Conservation (phyloP, 2,329 filamentous ascomycete genomes). For the Coleophoma cylindrospora region DNA sequence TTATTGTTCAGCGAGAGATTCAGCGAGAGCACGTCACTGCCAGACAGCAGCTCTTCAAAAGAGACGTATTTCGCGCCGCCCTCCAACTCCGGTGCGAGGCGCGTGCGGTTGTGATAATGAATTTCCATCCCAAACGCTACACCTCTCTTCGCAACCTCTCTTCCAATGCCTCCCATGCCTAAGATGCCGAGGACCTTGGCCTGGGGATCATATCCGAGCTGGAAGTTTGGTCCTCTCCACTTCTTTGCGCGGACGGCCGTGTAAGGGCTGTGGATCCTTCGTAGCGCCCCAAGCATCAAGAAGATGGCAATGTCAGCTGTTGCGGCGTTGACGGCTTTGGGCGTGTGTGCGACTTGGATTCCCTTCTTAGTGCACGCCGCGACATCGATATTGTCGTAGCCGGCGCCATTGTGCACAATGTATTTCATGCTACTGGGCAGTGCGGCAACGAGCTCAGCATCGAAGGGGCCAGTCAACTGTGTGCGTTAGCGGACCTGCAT, state of each 20-base stretch:
- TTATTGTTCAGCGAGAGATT: slow-evolving; percentile 66
- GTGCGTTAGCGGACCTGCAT: neutral
- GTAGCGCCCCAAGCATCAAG: slow-evolving; percentile 71
- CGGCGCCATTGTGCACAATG: slow-evolving; percentile 63
- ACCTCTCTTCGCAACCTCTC: slow-evolving; percentile 67
- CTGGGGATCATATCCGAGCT: slow-evolving; percentile 61
- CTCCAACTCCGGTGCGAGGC: slow-evolving; percentile 48
- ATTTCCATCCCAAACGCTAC: slow-evolving; percentile 70
- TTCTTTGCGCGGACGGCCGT: slow-evolving; percentile 54
- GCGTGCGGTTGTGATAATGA: slow-evolving; percentile 67
- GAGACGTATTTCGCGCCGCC: slow-evolving; percentile 57
- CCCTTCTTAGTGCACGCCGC: slow-evolving; percentile 55
- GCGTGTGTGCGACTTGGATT: slow-evolving; percentile 71
- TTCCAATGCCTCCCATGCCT: slow-evolving; percentile 80
- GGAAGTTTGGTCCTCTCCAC: slow-evolving; percentile 51
- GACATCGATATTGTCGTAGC: slow-evolving; percentile 78
- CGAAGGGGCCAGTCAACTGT: slow-evolving; percentile 59
- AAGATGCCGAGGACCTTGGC: slow-evolving; percentile 74
- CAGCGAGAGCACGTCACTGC: slow-evolving; percentile 71
- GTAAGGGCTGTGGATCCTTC: slow-evolving; percentile 55
- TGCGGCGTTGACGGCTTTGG: slow-evolving; percentile 70
- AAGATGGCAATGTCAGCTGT: slow-evolving; percentile 79
- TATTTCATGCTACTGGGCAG: slow-evolving; percentile 47
- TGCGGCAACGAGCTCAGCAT: slow-evolving; percentile 58
- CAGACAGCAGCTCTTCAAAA: slow-evolving; percentile 65